phyloP scores from a whole-genome alignment of 306 rosid genomes.

The Astragalus membranaceus region DNA sequence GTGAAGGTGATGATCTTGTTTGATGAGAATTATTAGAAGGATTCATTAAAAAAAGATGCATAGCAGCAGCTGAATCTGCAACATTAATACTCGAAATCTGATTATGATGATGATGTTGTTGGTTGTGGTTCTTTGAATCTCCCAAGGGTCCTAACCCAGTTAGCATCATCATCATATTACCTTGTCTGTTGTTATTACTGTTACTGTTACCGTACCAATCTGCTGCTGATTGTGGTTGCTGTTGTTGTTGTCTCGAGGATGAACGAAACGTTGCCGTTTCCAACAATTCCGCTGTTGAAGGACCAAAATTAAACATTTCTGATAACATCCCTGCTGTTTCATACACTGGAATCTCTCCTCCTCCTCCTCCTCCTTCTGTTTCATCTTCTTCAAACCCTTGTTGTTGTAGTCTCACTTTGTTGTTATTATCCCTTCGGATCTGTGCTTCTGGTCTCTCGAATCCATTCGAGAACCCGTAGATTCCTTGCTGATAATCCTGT shows the following conservation, averaged over 20 bases:
- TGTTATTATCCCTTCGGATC: slow-evolving; percentile 67
- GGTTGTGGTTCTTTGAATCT: slow-evolving; percentile 16
- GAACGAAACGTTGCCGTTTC: slow-evolving; percentile 38
- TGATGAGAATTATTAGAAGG: slow-evolving; percentile 32
- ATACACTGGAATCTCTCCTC: slow-evolving; percentile 51
- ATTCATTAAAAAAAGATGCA: slow-evolving; percentile 92
- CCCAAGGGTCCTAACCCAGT: slow-evolving; percentile 37
- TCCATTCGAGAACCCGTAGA: slow-evolving; percentile 71
- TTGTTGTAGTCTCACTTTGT: slow-evolving; percentile 45
- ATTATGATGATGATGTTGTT: background rate
- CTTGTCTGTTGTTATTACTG: slow-evolving; percentile 24
- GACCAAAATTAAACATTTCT: slow-evolving; percentile 80
- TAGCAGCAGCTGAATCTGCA: slow-evolving; percentile 89
- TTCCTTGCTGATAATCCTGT: slow-evolving; percentile 76
- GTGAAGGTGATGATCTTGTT: slow-evolving; percentile 58
- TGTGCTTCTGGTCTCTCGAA: slow-evolving; percentile 70
- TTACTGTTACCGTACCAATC: slow-evolving; percentile 62
- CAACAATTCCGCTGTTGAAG: slow-evolving; percentile 40
- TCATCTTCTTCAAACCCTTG: slow-evolving; percentile 43
- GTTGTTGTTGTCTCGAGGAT: slow-evolving; percentile 23
- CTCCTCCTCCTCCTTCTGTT: slow-evolving; percentile 38
- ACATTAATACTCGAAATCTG: slow-evolving; percentile 69
- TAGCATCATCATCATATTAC: slow-evolving; percentile 6
- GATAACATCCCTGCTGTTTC: slow-evolving; percentile 84
- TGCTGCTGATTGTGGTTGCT: background rate